Evolutionary conservation across 805 yeast genomes (phyloP).

Genomic region (Phaffomyces antillensis): DNA sequence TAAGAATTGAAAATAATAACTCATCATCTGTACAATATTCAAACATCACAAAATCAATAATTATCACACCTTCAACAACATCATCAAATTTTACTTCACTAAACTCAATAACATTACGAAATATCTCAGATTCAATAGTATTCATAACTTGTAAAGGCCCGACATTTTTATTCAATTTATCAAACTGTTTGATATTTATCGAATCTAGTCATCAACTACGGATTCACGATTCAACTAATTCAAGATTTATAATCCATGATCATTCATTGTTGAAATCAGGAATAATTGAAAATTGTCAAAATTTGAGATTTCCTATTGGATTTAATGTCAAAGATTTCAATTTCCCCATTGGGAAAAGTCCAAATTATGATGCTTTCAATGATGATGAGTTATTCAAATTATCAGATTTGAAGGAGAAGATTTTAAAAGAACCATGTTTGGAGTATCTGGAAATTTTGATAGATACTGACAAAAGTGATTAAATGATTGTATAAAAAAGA

Average conservation of each 20-base stretch:
- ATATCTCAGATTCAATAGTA: conserved; percentile 9
- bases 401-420: neutral
- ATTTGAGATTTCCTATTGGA: conserved; percentile 8
- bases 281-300: conserved; percentile 16
- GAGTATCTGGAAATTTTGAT: neutral
- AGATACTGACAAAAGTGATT: too few species aligned
- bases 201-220: conserved; percentile 18
- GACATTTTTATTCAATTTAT: conserved; percentile 9
- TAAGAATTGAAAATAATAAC: too few species aligned
- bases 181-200: conserved; percentile 10
- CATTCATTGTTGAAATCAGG: conserved; percentile 6
- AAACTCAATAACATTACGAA: conserved; percentile 10
- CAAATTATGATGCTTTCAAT: conserved; percentile 3
- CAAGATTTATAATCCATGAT: conserved; percentile 6
- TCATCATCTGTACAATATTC: neutral
- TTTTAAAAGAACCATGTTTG: neutral
- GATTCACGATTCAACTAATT: conserved; percentile 11
- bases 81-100: too few species aligned
- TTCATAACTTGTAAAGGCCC: conserved; percentile 12
- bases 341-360: conserved; percentile 17
- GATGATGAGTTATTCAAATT: neutral
- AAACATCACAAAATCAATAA: conserved; percentile 4
- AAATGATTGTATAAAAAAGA: too few species aligned
- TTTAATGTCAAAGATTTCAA: conserved; percentile 19
- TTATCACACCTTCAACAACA: neutral